phyloP scores from a whole-genome alignment of 140 eudicot species.

The Erigeron philadelphicus region DNA sequence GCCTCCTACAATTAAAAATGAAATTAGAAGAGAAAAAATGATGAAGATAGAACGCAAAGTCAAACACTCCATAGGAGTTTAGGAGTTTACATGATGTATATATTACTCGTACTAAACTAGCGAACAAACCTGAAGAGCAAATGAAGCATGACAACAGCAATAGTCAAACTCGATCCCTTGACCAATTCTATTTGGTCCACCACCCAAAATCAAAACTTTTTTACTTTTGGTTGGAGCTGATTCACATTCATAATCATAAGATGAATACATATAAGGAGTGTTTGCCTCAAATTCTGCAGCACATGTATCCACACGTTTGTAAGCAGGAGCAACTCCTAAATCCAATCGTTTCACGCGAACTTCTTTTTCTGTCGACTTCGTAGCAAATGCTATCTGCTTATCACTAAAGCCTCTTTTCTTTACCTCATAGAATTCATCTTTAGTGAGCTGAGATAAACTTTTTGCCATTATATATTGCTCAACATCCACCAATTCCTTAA shows the following conservation, averaged over 20 bases:
- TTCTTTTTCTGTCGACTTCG: conserved; percentile 56
- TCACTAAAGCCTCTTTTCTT: conserved; percentile 92
- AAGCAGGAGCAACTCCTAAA: conserved; percentile 70
- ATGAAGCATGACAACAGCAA: conserved; percentile 95
- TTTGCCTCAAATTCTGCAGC: conserved; percentile 97
- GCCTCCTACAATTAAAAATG: conserved; percentile 47
- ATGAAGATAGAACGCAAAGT: background rate
- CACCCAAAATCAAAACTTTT: conserved; percentile 85
- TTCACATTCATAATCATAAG: conserved; percentile 91
- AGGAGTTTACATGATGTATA: too few relatives aligned
- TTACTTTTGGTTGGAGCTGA: conserved; percentile 78
- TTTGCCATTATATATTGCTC: conserved; percentile 62
- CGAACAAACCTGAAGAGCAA: conserved; percentile 88
- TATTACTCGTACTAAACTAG: background rate
- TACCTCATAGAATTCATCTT: conserved; percentile 74
- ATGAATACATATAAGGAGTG: conserved; percentile 94
- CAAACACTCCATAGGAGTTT: too few relatives aligned
- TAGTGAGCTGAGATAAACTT: conserved; percentile 45
- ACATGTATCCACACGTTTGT: conserved; percentile 95
- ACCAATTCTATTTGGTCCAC: conserved; percentile 97
- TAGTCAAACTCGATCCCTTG: conserved; percentile 98
- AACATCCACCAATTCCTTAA: conserved; percentile 78
- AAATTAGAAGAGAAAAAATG: background rate
- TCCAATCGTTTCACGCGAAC: conserved; percentile 61
- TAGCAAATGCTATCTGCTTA: conserved; percentile 81